Evolutionary conservation across 2,329 filamentous ascomycete species (phyloP), one percentile per base, ranked within the genome.

Genomic region (Microcyclospora pomicola): DNA sequence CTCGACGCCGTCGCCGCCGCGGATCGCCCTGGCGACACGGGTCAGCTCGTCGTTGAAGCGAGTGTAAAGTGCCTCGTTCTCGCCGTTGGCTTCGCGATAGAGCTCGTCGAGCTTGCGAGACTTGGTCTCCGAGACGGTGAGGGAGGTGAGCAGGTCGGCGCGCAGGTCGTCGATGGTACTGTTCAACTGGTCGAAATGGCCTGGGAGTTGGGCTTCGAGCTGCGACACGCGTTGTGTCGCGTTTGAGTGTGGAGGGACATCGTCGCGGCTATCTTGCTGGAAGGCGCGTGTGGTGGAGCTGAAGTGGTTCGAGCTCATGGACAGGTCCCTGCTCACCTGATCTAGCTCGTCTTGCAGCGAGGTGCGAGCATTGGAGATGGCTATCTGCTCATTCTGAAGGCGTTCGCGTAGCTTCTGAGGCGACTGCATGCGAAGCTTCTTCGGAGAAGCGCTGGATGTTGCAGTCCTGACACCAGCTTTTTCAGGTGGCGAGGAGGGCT

Each of bases 51-150:
- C 74, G 52, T 95, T 94, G 66, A 95, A 94, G 43, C 79, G 80
- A 48, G 88, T 82, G 59, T 95, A 95, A 39, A 96, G 68, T 24
- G 88, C 73, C 62, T 95, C 87, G 51, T 95, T 96, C 65, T 96
- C 88, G 0, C 84, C 82, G 50, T 78, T 85, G 12, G 79, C 75
- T 54, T 94, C 85, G 47, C 84, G 82, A 63, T 92, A 93, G 36
- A 94, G 66, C 60, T 92, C 82, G 56, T 95, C 87, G 37, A 95
- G 75, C 31, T 81, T 80, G 50, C 78, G 81, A 42, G 80, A 78
- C 50, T 91, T 87, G 42, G 72, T 72, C 56, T 95, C 86, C 11
- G 75, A 77, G 2, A 84, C 50, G 15, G 75, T 71, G 11, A 94
- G 67, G 1, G 77, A 78, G 14, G 67, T 74, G 31, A 84, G 76